Percentiles rank a stretch among this genome's conserved stretches.
These are phyloP conservation scores for Carex arenaria DNA, from an alignment of 202 grass and related monocot species.

Conservation along the genomic window DNA sequence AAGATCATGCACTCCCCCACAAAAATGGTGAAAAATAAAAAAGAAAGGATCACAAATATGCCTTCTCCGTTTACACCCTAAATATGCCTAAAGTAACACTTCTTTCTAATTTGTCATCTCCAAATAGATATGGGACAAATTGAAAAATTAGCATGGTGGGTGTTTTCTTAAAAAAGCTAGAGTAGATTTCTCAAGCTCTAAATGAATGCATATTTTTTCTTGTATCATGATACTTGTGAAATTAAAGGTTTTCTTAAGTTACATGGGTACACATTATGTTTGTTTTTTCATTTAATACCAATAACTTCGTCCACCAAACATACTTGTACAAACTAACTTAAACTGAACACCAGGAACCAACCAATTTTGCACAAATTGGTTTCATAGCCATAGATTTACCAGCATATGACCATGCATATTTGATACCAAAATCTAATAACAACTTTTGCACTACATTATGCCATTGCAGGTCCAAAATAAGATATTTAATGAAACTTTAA, in stretches of 20 bases:
- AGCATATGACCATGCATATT: not conserved
- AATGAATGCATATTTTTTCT: not conserved
- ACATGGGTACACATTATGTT: not conserved
- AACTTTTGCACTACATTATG: not conserved
- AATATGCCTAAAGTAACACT: not conserved
- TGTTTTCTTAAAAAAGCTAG: not conserved
- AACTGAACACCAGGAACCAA: not conserved
- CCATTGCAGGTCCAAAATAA: not conserved
- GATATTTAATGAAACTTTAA: not conserved
- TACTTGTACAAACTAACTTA: not conserved
- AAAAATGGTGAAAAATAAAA: not conserved
- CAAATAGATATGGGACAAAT: not conserved
- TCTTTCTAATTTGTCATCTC: not conserved
- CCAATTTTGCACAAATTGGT: not conserved
- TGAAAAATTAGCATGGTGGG: not conserved
- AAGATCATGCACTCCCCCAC: not conserved
- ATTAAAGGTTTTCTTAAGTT: not conserved
- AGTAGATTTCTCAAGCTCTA: not conserved
- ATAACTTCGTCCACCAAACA: not conserved
- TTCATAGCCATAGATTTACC: not conserved
- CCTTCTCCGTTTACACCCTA: not conserved
- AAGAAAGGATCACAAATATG: not conserved
- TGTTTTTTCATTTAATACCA: not conserved
- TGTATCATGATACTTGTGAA: not conserved
- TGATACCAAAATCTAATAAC: not conserved